These are phyloP conservation scores for Stentor coeruleus DNA, from an alignment of 73 alveolate genomes.

Conservation along the genomic window DNA sequence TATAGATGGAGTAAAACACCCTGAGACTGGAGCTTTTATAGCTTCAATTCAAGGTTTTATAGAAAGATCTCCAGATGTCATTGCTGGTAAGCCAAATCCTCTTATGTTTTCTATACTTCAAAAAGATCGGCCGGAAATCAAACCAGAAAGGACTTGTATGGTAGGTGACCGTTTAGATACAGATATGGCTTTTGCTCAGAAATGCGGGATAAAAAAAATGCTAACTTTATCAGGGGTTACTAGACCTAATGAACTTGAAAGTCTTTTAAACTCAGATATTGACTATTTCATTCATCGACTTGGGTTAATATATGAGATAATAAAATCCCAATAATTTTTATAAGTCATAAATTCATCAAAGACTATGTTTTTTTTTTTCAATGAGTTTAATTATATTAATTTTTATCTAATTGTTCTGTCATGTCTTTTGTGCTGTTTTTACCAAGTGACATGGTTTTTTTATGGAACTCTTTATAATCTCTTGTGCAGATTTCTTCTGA, in stretches of 20 bases:
- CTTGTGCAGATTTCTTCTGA: neutral
- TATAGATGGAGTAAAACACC: conserved; percentile 18
- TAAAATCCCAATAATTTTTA: too few species aligned
- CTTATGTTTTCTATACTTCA: conserved; percentile 7
- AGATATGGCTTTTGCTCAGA: conserved; percentile 20
- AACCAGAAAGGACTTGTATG: conserved; percentile 6
- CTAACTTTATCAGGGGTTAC: conserved; percentile 20
- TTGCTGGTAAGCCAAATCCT: conserved; percentile 21
- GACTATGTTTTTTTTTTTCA: too few species aligned
- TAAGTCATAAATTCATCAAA: too few species aligned
- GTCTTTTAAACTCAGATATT: neutral
- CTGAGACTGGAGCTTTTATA: conserved; percentile 19
- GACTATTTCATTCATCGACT: conserved; percentile 3
- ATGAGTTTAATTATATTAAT: too few species aligned
- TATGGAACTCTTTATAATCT: too few species aligned
- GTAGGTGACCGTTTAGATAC: conserved; percentile 13
- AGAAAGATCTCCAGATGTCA: neutral
- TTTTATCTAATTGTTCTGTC: too few species aligned
- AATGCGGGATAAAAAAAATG: conserved; percentile 10
- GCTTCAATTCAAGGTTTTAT: conserved; percentile 12
- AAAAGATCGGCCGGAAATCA: neutral
- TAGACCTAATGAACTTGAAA: neutral
- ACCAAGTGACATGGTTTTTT: neutral
- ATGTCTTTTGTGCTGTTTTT: neutral
- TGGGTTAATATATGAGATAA: neutral